Base-by-base conservation (phyloP, 176 grass and related monocot genomes). In the Thinopyrum elongatum region DNA sequence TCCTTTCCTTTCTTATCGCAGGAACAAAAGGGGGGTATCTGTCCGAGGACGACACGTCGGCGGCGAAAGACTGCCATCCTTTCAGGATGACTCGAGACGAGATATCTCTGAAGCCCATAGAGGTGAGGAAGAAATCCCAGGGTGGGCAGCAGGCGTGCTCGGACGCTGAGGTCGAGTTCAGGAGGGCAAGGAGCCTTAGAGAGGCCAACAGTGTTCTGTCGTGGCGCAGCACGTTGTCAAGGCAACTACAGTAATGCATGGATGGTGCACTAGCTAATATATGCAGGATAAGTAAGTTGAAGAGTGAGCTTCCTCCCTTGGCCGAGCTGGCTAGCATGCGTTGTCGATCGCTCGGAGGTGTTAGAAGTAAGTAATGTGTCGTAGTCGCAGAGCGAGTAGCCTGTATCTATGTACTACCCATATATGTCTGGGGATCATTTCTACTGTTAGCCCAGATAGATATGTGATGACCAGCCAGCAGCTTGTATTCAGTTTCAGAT, bases 131-230 rank as follows among this genome's bases (percentile, higher is more conserved):
- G 86, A 93, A 91, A 82, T 46, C 47, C 64, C 80, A 21, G 19
- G 85, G 74, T 4, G 86, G 86, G 7, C 85, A 93, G 6, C 85
- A 94, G 63, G 92, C 96, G 4, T 95, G 90, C 75, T 98, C 93
- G 35, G 96, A 95, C 68, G 96, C 93, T n/a, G 96, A 98, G 71
- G 89, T 98, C 2, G 91, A 98, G 60, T 98, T 89, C 79, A 90
- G 93, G 81, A 90, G 96, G 72, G 88, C 93, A 7, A 98, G 93
- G 93, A 98, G 96, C 74, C 80, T 98, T 71, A 92, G 93, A 90
- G 96, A 98, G 82, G 79, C 88, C 51, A 94, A 90, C 10, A 76
- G 63, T 3, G 73, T 89, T 59, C 27, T 94, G 39, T 84, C 96
- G 0, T 92, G 96, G 92, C 93, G 88, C 35, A 95, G 88, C 77